Evolutionary conservation across 805 yeast species (phyloP).

Genomic region (Yamadazyma endophytica): DNA sequence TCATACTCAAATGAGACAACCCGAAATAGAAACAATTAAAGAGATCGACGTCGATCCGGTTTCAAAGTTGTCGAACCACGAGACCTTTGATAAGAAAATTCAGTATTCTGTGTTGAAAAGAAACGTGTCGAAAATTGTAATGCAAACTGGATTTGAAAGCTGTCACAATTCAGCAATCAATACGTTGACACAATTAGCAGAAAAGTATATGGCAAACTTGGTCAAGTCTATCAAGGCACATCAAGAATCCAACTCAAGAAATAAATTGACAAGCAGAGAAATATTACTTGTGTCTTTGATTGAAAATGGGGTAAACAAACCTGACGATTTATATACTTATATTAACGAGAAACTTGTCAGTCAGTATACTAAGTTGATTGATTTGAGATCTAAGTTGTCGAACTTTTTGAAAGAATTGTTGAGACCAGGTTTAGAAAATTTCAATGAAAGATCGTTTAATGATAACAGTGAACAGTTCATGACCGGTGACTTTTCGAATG

Average conservation of each 20-base stretch:
- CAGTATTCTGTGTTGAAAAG: conserved; percentile 65
- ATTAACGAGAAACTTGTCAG: conserved; percentile 67
- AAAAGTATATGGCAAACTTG: conserved; percentile 70
- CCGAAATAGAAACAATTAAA: conserved; percentile 56
- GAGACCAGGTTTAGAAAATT: conserved; percentile 73
- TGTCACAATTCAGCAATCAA: conserved; percentile 75
- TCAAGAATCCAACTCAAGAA: conserved; percentile 56
- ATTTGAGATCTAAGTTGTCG: conserved; percentile 63
- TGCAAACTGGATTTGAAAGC: conserved; percentile 90
- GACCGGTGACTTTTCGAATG: conserved; percentile 91
- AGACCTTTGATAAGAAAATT: conserved; percentile 52
- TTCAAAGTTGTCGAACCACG: conserved; percentile 70
- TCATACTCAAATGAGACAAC: conserved; percentile 68
- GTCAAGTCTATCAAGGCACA: conserved; percentile 68
- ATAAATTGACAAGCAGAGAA: conserved; percentile 37
- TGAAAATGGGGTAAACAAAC: conserved; percentile 84
- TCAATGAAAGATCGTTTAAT: conserved; percentile 71
- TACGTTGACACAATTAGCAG: conserved; percentile 78
- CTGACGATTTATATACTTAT: conserved; percentile 71
- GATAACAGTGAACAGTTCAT: conserved; percentile 93
- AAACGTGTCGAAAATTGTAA: conserved; percentile 70
- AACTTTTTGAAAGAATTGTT: conserved; percentile 72
- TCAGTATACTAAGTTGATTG: conserved; percentile 65
- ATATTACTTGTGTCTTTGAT: conserved; percentile 57
- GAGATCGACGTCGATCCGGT: conserved; percentile 81